Evolutionary conservation across 352 stramenopile genomes (phyloP).

Genomic region (Phytopythium aichiense): DNA sequence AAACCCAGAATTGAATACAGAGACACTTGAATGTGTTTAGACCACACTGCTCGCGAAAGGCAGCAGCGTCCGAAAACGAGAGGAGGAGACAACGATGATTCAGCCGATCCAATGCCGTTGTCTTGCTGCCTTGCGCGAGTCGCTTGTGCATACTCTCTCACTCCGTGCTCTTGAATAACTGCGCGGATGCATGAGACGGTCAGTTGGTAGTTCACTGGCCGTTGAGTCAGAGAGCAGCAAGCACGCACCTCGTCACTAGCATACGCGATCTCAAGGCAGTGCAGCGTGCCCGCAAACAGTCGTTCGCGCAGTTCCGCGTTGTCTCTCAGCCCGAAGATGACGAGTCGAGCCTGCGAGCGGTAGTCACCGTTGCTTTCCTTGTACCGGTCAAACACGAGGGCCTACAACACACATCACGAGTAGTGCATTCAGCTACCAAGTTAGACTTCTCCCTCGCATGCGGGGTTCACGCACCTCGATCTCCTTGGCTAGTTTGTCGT

Average conservation of each 20-base stretch:
- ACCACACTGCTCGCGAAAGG: background rate
- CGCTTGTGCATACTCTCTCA: constrained; percentile 4
- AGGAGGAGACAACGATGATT: background rate
- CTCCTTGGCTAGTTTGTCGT: constrained; percentile 47
- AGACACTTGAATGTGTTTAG: background rate
- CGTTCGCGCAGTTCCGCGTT: constrained; percentile 59
- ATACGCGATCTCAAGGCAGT: constrained; percentile 74
- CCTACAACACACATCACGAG: constrained; percentile 25
- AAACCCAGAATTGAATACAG: background rate
- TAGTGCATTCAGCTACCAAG: too few relatives aligned
- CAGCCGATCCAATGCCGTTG: background rate
- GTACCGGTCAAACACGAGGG: constrained; percentile 74
- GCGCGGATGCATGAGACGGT: background rate
- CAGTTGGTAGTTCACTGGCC: background rate
- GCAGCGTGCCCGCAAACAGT: constrained; percentile 56
- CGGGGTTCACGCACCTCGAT: constrained; percentile 46
- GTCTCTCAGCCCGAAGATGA: constrained; percentile 76
- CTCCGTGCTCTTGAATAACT: constrained; percentile 42
- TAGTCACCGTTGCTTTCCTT: constrained; percentile 80
- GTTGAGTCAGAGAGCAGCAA: background rate
- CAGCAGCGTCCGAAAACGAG: background rate
- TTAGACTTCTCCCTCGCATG: too few relatives aligned
- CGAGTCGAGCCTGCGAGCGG: constrained; percentile 61
- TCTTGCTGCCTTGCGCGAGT: background rate
- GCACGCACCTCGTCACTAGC: constrained; percentile 56